Conservation (phyloP, 345 rosid genomes). For the Heritiera fomes region DNA sequence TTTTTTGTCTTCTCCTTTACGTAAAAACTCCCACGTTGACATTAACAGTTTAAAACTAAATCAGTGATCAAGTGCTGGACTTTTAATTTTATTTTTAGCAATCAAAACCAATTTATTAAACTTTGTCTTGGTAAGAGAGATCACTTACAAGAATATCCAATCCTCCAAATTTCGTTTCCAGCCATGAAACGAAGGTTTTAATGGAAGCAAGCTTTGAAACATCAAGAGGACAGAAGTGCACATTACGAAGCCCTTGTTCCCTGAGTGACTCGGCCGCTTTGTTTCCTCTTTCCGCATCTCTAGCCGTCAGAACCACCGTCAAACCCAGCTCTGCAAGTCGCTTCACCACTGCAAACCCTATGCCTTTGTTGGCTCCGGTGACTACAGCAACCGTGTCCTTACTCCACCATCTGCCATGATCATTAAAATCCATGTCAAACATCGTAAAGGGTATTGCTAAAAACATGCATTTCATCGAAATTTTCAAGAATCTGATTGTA, state of each 20-base stretch:
- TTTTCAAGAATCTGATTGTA: background rate
- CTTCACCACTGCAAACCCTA: conserved; percentile 75
- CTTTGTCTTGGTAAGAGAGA: background rate
- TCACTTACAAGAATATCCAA: conserved; percentile 71
- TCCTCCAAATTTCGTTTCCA: conserved; percentile 39
- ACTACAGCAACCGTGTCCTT: conserved; percentile 67
- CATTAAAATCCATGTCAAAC: conserved; percentile 2
- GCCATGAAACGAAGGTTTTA: conserved; percentile 53
- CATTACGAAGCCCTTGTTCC: conserved; percentile 36
- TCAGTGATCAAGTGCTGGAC: too few species aligned
- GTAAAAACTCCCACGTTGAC: too few species aligned
- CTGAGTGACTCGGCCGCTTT: conserved; percentile 53
- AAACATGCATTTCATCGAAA: background rate
- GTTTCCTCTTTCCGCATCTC: conserved; percentile 59
- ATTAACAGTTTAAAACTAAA: too few species aligned
- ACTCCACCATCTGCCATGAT: conserved; percentile 71
- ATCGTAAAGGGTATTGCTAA: background rate
- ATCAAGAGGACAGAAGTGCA: conserved; percentile 57
- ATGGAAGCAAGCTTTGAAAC: conserved; percentile 64
- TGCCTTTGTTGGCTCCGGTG: conserved; percentile 90
- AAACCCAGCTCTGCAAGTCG: conserved; percentile 59
- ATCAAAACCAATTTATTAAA: too few species aligned
- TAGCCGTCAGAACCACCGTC: conserved; percentile 70
- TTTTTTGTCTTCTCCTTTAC: too few species aligned
- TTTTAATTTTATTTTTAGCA: too few species aligned